Percentiles rank a stretch among this genome's conserved stretches.
Conservation (phyloP, 139 green algal species). For the Yamagishiella unicocca region DNA sequence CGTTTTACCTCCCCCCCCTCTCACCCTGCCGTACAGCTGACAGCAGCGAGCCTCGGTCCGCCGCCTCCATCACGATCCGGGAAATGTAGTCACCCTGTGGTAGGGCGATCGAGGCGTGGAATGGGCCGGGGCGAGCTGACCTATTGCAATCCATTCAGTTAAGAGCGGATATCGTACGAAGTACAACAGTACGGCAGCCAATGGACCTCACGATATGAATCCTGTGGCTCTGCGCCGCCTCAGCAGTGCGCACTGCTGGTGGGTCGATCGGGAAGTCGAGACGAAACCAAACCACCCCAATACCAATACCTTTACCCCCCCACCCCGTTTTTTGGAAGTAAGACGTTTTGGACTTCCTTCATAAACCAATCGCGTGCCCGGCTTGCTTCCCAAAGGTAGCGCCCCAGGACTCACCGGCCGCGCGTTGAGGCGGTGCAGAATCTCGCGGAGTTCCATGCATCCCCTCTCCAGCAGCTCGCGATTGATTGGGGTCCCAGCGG, state of each 20-base stretch:
- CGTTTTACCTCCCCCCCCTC: background rate
- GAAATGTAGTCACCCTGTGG: slow-evolving; percentile 29
- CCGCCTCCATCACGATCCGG: slow-evolving; percentile 39
- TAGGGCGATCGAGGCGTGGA: background rate
- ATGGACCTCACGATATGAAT: background rate
- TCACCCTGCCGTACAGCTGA: background rate
- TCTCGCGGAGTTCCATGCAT: background rate
- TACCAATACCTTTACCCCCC: too few relatives aligned
- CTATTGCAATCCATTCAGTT: background rate
- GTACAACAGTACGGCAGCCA: background rate
- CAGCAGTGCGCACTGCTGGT: background rate
- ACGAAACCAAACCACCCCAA: background rate
- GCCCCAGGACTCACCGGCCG: background rate
- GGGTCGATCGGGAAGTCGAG: background rate
- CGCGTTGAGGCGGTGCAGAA: background rate
- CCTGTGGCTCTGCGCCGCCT: background rate
- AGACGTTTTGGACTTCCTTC: background rate
- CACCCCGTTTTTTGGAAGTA: too few relatives aligned
- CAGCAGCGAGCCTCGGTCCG: slow-evolving; percentile 25
- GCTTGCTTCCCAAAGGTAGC: background rate
- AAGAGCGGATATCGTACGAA: background rate
- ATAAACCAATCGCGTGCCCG: background rate
- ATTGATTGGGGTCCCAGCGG: background rate
- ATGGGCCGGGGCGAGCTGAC: background rate
- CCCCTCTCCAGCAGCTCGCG: background rate